Percentiles rank a stretch among this genome's conserved stretches.
phyloP scores from a whole-genome alignment of 148 eudicot species.

The Nepenthes mirabilis region DNA sequence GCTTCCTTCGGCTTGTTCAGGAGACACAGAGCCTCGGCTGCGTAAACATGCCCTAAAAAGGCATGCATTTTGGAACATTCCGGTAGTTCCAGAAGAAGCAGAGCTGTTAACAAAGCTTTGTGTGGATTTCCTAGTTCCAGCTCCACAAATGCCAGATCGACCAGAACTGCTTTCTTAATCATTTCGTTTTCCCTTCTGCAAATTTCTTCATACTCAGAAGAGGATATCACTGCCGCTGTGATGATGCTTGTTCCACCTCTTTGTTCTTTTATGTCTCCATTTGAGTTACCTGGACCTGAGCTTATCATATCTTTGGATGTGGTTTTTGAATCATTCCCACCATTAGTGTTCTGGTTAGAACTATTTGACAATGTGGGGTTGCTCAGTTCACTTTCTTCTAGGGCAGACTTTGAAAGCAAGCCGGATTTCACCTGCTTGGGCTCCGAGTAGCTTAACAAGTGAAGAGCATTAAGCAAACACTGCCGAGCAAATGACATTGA shows the following conservation, averaged over 20 bases:
- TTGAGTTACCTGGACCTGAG: constrained; percentile 39
- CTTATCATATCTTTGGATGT: constrained; percentile 21
- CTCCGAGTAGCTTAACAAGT: constrained; percentile 33
- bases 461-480: constrained; percentile 67
- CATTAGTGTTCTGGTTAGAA: constrained; percentile 14
- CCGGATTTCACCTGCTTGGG: constrained; percentile 22
- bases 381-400: constrained; percentile 30
- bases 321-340: constrained; percentile 32
- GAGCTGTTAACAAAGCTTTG: constrained; percentile 55
- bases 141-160: constrained; percentile 73
- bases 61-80: constrained; percentile 56
- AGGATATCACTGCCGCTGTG: constrained; percentile 21
- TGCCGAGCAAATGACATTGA: constrained; percentile 54
- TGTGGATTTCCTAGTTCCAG: constrained; percentile 60
- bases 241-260: constrained; percentile 32
- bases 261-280: constrained; percentile 67
- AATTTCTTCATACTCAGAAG: constrained; percentile 44
- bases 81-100: constrained; percentile 41
- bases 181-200: constrained; percentile 52
- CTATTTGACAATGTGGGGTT: constrained; percentile 21
- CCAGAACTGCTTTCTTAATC: constrained; percentile 69
- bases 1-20: constrained; percentile 76
- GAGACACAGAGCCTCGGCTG: constrained; percentile 84
- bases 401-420: constrained; percentile 15
- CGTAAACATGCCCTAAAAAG: constrained; percentile 60